Percentiles rank a stretch among this genome's conserved stretches.
Conservation (phyloP, 129 eudicot species). For the Smallanthus sonchifolius region DNA sequence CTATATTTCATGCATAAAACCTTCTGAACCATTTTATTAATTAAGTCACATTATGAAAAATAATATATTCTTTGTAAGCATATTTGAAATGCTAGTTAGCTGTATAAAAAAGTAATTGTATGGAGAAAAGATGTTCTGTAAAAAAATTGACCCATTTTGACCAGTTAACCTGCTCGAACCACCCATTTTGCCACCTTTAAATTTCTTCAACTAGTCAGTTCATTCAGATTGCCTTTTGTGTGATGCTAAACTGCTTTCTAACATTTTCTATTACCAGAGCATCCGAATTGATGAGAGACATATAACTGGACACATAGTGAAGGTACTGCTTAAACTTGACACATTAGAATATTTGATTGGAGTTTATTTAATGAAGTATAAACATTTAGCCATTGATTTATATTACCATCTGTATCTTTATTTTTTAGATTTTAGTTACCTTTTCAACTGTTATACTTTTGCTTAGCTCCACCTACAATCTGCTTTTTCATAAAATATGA, state of each 20-base stretch:
- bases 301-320: conserved; percentile 81
- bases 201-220: neutral
- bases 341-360: neutral
- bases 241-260: conserved; percentile 18
- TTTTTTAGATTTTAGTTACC: neutral
- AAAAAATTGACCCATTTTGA: neutral
- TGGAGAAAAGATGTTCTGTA: neutral
- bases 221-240: neutral
- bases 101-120: neutral
- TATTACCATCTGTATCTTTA: neutral
- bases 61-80: neutral
- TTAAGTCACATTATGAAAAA: neutral
- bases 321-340: conserved; percentile 42
- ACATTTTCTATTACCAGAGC: conserved; percentile 55
- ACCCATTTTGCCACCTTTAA: neutral
- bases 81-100: neutral
- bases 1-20: neutral
- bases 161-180: neutral
- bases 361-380: conserved; percentile 9
- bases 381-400: conserved; percentile 1
- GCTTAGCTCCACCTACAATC: neutral
- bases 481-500: neutral
- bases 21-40: neutral
- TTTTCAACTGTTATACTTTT: neutral
- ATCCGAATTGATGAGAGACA: conserved; percentile 93